A percentile compares a stretch with the other conserved stretches of the same genome.
Conservation (phyloP, 148 eudicot species). For the Limonium bicolor region DNA sequence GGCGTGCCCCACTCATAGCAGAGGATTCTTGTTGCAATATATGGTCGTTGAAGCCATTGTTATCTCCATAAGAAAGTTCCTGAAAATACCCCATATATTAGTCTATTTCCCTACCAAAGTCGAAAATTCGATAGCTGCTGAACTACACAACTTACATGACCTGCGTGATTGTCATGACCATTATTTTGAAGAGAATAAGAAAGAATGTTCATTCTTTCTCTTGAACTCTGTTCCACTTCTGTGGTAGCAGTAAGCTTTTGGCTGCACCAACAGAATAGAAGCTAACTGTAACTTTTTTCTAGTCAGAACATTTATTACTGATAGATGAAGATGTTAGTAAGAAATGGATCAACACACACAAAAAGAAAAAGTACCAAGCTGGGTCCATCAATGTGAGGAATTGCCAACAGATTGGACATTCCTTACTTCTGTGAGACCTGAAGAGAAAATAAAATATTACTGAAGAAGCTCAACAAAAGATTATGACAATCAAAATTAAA, state of each 20-base stretch:
- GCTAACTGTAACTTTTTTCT: neutral
- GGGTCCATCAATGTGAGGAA: conserved; percentile 53
- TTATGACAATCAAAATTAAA: too few relatives aligned
- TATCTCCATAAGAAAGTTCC: conserved; percentile 34
- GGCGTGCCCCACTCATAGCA: conserved; percentile 36
- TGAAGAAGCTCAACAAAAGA: neutral
- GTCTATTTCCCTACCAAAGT: too few relatives aligned
- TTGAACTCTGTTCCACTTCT: conserved; percentile 31
- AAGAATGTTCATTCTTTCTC: conserved; percentile 23
- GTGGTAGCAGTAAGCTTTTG: conserved; percentile 66
- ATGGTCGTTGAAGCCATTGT: conserved; percentile 44
- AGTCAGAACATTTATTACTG: too few relatives aligned
- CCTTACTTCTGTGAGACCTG: conserved; percentile 78
- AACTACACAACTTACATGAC: conserved; percentile 21
- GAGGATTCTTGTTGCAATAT: conserved; percentile 49
- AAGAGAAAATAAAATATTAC: too few relatives aligned
- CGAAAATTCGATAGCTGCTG: too few relatives aligned
- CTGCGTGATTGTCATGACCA: conserved; percentile 15
- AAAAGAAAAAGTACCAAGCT: conserved; percentile 55
- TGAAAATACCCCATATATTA: too few relatives aligned
- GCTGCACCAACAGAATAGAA: conserved; percentile 14
- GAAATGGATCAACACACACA: too few relatives aligned
- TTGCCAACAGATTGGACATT: conserved; percentile 85
- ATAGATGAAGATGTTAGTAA: too few relatives aligned
- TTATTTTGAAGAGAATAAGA: conserved; percentile 1